A percentile compares a stretch with the other conserved stretches of the same genome.
Evolutionary conservation across 495 filamentous ascomycete genomes (phyloP).

Genomic region (Podospora australis): DNA sequence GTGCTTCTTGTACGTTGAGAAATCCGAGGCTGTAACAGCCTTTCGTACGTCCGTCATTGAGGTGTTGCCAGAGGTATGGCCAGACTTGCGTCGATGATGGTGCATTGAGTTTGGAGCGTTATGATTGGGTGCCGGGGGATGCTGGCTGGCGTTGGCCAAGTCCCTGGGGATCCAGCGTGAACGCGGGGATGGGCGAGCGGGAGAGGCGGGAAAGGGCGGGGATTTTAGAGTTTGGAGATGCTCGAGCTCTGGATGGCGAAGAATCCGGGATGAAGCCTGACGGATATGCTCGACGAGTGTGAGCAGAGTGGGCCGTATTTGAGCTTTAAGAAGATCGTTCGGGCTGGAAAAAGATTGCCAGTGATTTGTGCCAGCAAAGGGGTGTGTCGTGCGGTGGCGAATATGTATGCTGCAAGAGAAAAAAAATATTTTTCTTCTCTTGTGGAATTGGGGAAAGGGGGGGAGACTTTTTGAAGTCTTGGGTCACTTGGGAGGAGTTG

Average conservation of each 20-base stretch:
- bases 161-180: slow-evolving; percentile 5
- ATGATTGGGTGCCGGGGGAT: slow-evolving; percentile 20
- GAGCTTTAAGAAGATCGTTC: not conserved
- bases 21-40: slow-evolving; percentile 27
- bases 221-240: slow-evolving; percentile 2
- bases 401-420: slow-evolving; percentile 28
- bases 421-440: slow-evolving; percentile 21
- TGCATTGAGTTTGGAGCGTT: slow-evolving; percentile 30
- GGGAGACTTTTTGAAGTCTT: too few relatives aligned
- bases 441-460: too few relatives aligned
- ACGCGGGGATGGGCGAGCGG: slow-evolving; percentile 2
- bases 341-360: not conserved
- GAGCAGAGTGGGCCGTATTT: not conserved
- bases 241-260: not conserved
- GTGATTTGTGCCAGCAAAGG: slow-evolving; percentile 5
- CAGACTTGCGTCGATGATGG: slow-evolving; percentile 44
- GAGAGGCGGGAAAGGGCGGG: not conserved
- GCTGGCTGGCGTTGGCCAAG: slow-evolving; percentile 13
- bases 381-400: slow-evolving; percentile 24
- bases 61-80: slow-evolving; percentile 40
- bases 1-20: slow-evolving; percentile 22
- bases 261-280: slow-evolving; percentile 1
- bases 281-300: not conserved
- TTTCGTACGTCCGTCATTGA: slow-evolving; percentile 46
- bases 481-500: too few relatives aligned